Percentiles rank a stretch among this genome's conserved stretches.
Conservation (phyloP, 441 rosid genomes). For the Gossypium schwendimanii region DNA sequence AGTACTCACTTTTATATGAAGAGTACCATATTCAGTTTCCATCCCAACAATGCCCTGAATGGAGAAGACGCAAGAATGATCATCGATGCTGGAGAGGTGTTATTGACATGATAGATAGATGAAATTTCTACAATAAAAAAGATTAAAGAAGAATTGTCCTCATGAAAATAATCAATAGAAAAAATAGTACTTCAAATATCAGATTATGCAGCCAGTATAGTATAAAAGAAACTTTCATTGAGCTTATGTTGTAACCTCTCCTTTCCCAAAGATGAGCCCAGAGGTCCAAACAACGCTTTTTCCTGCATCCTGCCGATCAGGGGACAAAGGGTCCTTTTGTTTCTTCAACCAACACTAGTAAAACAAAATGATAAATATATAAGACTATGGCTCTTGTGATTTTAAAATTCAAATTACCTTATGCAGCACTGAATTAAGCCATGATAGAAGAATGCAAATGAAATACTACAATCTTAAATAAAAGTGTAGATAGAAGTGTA, state of each 20-base stretch:
- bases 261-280: slow-evolving; percentile 81
- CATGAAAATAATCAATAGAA: background rate
- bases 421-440: background rate
- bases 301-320: slow-evolving; percentile 61
- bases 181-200: background rate
- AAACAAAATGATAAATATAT: background rate
- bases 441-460: background rate
- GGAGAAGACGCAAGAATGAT: slow-evolving; percentile 8
- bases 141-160: background rate
- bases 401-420: background rate
- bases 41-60: slow-evolving; percentile 77
- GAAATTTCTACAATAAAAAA: background rate
- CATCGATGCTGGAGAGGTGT: background rate
- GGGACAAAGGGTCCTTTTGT: slow-evolving; percentile 61
- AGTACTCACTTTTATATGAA: slow-evolving; percentile 69
- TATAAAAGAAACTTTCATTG: background rate
- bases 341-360: slow-evolving; percentile 94
- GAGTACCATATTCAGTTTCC: slow-evolving; percentile 70
- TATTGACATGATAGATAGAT: background rate
- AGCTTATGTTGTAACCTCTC: slow-evolving; percentile 48
- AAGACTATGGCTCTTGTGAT: background rate
- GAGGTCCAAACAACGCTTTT: slow-evolving; percentile 73
- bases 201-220: background rate
- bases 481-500: background rate
- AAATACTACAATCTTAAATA: background rate